Conservation (phyloP, 176 grass and related monocot species). For the Zea luxurians region DNA sequence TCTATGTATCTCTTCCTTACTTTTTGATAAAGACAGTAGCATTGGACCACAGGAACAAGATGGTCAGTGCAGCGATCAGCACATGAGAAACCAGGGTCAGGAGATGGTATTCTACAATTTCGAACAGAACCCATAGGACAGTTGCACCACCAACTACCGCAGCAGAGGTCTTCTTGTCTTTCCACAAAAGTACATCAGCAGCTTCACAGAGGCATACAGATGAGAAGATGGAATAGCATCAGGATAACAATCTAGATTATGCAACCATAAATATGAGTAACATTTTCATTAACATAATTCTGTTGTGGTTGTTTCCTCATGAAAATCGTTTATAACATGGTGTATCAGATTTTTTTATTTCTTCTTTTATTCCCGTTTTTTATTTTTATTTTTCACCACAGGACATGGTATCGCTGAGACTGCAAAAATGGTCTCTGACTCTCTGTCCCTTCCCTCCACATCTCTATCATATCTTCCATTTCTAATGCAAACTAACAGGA, state of each 20-base stretch:
- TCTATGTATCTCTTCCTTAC: slow-evolving; percentile 35
- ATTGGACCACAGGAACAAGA: slow-evolving; percentile 81
- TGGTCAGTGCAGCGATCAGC: slow-evolving; percentile 49
- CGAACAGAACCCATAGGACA: slow-evolving; percentile 69
- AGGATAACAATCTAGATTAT: not conserved
- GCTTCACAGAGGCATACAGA: slow-evolving; percentile 41
- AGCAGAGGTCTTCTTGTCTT: slow-evolving; percentile 69
- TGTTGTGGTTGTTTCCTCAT: not conserved
- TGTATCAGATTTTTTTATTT: not conserved
- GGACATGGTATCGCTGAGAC: too few relatives aligned
- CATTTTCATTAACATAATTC: slow-evolving; percentile 17
- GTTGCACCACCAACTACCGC: slow-evolving; percentile 67
- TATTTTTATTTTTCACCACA: too few relatives aligned
- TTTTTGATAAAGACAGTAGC: slow-evolving; percentile 63
- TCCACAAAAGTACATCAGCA: slow-evolving; percentile 86
- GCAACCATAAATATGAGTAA: not conserved
- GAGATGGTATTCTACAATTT: slow-evolving; percentile 73
- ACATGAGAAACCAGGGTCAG: slow-evolving; percentile 62
- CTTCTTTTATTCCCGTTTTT: not conserved
- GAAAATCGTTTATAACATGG: not conserved
- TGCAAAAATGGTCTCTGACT: too few relatives aligned
- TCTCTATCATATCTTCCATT: too few relatives aligned
- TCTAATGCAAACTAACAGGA: too few relatives aligned
- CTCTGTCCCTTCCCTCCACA: too few relatives aligned
- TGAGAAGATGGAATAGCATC: slow-evolving; percentile 10